Evolutionary conservation across 768 basidiomycete species (phyloP), one percentile per base, ranked within the genome.

Genomic region (Russula sp.): DNA sequence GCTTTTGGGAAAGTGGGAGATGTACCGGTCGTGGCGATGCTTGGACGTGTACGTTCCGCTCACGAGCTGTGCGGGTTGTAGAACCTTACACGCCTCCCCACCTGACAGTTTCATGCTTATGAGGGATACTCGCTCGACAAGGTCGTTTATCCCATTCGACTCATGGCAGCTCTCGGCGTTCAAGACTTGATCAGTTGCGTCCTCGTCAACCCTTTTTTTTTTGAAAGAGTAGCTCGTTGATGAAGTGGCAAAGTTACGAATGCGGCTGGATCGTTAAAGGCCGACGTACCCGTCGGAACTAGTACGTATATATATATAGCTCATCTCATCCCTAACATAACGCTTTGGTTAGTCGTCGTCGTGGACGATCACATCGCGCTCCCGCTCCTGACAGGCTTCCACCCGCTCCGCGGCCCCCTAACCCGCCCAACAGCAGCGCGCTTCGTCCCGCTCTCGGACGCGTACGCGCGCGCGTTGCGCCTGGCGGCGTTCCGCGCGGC

Each of bases 1-100:
- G 90, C 90, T 0, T 94, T 95, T 73, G 93, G 93, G 7, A 72
- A 84, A 29, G 77, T 94, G 68, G 88, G 90, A 0, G 69, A 72
- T n/a, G 79, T 88, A 0, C 88, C 93, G 0, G 92, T 90, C 11
- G 90, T 95, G 3, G 90, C 87, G 10, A 93, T 93, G 88, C 84
- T 95, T 35, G 93, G 93, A 61, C 78, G 93, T 70, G 90, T 90
- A 67, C 43, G 7, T 20, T 3, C 25, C 25, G n/a, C n/a, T n/a
- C n/a, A n/a, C n/a, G n/a, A n/a, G n/a, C n/a, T n/a, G n/a, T n/a
- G n/a, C n/a, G n/a, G n/a, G n/a, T n/a, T n/a, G n/a, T n/a, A n/a
- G n/a, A n/a, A n/a, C n/a, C n/a, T n/a, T n/a, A n/a, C n/a, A n/a
- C n/a, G n/a, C n/a, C n/a, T n/a, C n/a, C n/a, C n/a, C n/a, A n/a